A percentile compares a stretch with the other conserved stretches of the same genome.
These are phyloP conservation scores for Backusella westeae DNA, from an alignment of 192 early-diverging fungal species.

Conservation along the genomic window DNA sequence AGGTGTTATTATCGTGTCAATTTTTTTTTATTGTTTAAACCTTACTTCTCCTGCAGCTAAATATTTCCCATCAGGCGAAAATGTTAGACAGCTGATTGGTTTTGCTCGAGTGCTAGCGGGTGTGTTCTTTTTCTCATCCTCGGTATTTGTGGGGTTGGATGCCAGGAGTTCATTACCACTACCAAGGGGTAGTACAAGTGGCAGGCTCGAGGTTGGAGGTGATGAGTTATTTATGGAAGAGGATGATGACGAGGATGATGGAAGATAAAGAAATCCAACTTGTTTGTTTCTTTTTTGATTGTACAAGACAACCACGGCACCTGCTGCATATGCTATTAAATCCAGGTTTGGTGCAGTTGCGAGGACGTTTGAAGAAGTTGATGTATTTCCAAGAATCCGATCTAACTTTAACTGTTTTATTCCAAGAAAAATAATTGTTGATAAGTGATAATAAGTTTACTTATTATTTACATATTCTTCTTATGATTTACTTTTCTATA, in stretches of 20 bases:
- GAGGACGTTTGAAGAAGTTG: conserved; percentile 48
- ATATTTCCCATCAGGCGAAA: conserved; percentile 65
- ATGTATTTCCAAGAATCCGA: conserved; percentile 66
- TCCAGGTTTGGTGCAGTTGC: conserved; percentile 49
- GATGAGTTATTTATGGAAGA: neutral
- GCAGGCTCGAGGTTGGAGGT: neutral
- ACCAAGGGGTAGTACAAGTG: conserved; percentile 15
- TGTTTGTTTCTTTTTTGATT: conserved; percentile 70
- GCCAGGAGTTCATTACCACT: conserved; percentile 7
- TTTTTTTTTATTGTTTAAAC: neutral
- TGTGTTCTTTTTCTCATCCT: conserved; percentile 26
- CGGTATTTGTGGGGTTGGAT: neutral
- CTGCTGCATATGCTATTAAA: conserved; percentile 75
- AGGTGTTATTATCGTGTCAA: neutral
- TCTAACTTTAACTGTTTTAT: conserved; percentile 52
- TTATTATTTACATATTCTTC: neutral
- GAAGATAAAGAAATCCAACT: conserved; percentile 52
- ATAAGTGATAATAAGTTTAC: neutral
- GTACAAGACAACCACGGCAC: conserved; percentile 70
- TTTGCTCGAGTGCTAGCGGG: conserved; percentile 50
- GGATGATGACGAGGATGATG: neutral
- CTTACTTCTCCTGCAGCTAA: conserved; percentile 77
- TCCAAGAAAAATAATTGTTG: neutral
- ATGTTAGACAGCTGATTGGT: conserved; percentile 69
- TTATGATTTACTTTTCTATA: conserved; percentile 9